A percentile compares a stretch with the other conserved stretches of the same genome.
Conservation (phyloP, 2,329 filamentous ascomycete genomes). For the Xylaria sp. region DNA sequence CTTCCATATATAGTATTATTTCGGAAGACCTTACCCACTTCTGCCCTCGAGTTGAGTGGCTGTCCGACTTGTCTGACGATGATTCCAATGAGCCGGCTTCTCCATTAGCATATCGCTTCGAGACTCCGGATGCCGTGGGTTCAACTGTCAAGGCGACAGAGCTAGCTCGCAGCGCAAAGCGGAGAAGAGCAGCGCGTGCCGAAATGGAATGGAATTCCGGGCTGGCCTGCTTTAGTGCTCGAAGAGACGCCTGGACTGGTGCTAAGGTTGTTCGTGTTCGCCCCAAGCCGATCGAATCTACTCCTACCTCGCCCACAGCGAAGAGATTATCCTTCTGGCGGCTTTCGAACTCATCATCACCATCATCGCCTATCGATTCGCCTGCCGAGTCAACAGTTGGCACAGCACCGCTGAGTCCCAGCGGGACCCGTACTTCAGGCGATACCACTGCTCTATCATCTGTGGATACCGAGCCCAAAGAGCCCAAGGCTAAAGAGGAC, state of each 20-base stretch:
- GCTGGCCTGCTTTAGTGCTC: slow-evolving; percentile 78
- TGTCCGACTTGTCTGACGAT: slow-evolving; percentile 66
- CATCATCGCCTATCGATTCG: slow-evolving; percentile 47
- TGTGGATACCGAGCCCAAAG: slow-evolving; percentile 54
- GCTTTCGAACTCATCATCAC: slow-evolving; percentile 55
- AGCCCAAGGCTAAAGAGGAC: slow-evolving; percentile 49
- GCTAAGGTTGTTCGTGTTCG: slow-evolving; percentile 70
- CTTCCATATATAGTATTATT: slow-evolving; percentile 54
- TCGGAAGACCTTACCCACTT: slow-evolving; percentile 65
- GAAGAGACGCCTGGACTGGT: slow-evolving; percentile 86
- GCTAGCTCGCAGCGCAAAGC: slow-evolving; percentile 63
- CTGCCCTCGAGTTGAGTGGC: slow-evolving; percentile 64
- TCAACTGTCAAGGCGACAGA: slow-evolving; percentile 54
- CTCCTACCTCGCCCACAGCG: slow-evolving; percentile 53
- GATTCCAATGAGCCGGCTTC: slow-evolving; percentile 56
- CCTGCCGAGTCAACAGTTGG: slow-evolving; percentile 40
- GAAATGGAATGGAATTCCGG: slow-evolving; percentile 84
- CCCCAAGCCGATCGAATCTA: slow-evolving; percentile 51
- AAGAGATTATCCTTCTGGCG: slow-evolving; percentile 63
- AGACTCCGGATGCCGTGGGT: slow-evolving; percentile 60
- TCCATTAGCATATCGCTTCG: slow-evolving; percentile 62
- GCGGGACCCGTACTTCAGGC: slow-evolving; percentile 46
- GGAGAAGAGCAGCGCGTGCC: slow-evolving; percentile 66
- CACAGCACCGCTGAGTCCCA: slow-evolving; percentile 44
- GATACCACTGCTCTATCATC: slow-evolving; percentile 55